Evolutionary conservation across 768 basidiomycete species (phyloP).

Genomic region (Kwoniella bestiolae): DNA sequence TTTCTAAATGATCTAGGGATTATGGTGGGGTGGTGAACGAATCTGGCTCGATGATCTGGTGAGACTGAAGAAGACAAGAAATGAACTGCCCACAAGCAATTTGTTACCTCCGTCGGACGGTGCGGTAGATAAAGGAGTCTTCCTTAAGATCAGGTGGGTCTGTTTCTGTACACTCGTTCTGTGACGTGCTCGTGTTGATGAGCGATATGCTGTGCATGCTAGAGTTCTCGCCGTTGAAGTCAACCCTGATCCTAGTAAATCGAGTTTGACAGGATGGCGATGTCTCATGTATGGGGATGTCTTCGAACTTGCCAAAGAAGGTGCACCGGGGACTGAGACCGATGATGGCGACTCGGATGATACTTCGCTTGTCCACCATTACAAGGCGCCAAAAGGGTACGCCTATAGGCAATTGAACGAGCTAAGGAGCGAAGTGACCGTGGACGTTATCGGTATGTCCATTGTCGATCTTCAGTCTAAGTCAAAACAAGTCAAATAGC

Average conservation of each 20-base stretch:
- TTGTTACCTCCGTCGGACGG: constrained; percentile 32
- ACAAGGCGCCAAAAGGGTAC: constrained; percentile 33
- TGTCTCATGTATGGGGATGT: constrained; percentile 48
- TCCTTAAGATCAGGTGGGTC: constrained; percentile 47
- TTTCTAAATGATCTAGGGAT: constrained; percentile 51
- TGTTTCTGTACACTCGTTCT: background rate
- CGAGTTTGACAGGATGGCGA: constrained; percentile 24
- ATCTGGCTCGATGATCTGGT: constrained; percentile 87
- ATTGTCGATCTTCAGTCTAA: no score
- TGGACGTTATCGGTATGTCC: constrained; percentile 51
- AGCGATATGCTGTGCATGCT: no score
- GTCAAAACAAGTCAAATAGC: no score
- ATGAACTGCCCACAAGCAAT: constrained; percentile 29
- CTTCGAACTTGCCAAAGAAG: constrained; percentile 36
- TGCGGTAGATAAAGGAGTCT: constrained; percentile 34
- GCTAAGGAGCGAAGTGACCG: constrained; percentile 37
- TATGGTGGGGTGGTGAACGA: constrained; percentile 89
- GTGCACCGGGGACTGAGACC: background rate
- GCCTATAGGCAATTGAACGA: constrained; percentile 44
- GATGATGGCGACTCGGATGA: background rate
- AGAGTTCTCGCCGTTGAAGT: constrained; percentile 42
- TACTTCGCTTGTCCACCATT: constrained; percentile 11
- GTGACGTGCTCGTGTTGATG: no score
- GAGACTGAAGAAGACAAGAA: constrained; percentile 61
- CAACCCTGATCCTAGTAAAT: constrained; percentile 5